Conservation (phyloP, 345 rosid genomes). For the Corchorus capsularis region DNA sequence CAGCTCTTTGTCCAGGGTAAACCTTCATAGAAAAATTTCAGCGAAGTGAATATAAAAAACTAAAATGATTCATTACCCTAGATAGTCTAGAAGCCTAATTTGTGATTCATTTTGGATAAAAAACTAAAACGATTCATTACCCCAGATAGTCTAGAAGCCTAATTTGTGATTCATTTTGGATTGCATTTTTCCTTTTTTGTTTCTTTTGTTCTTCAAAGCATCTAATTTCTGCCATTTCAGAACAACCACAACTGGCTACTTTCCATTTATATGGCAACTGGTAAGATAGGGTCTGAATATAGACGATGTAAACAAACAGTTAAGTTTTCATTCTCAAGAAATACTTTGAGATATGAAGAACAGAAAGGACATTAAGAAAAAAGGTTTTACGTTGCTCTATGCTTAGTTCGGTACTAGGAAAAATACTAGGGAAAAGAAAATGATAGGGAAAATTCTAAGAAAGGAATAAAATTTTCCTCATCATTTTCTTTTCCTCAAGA, state of each 20-base stretch:
- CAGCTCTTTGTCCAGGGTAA: constrained; percentile 87
- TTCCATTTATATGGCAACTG: background rate
- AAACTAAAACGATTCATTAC: background rate
- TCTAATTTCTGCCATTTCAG: background rate
- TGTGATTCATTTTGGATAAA: background rate
- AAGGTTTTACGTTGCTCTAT: too few species aligned
- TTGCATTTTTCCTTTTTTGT: background rate
- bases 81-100: background rate
- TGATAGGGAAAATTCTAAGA: too few species aligned
- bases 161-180: background rate
- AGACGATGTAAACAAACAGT: background rate
- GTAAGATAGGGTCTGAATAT: background rate
- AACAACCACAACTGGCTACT: background rate
- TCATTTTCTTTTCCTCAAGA: background rate
- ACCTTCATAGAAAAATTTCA: constrained; percentile 52
- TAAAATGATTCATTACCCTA: background rate
- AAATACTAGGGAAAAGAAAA: too few species aligned
- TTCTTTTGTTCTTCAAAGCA: background rate
- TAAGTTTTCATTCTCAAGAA: background rate
- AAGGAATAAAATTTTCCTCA: background rate
- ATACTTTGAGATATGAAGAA: background rate
- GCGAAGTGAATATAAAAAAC: constrained; percentile 11
- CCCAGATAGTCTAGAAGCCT: background rate
- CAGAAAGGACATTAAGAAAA: background rate
- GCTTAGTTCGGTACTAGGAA: too few species aligned